Evolutionary conservation across 345 rosid genomes (phyloP), one percentile per base, ranked within the genome.

Genomic region (Rhizophora apiculata): DNA sequence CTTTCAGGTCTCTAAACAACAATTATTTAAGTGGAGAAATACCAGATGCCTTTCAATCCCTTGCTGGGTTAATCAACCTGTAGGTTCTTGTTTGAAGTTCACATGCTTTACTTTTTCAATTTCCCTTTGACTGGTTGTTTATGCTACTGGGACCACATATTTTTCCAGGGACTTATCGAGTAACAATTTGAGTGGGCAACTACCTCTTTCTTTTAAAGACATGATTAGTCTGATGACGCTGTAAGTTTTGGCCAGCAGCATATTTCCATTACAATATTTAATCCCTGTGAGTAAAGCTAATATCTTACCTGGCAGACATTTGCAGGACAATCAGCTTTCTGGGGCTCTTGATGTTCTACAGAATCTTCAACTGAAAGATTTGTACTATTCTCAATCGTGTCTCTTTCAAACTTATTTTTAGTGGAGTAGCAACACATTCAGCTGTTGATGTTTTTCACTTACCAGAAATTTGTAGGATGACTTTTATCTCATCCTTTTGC

Each of bases 271-370:
- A 32, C 32, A 5, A 16, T 56, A 27, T 62, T 56, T 65, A 51
- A 61, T 67, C 60, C 43, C 61, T 4, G 24, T 1, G 30, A 31
- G 6, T 72, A 46, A 70, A 73, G 73, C 84, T 84, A 72, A 84
- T 79, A 72, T 62, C 70, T 82, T 20, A 53, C 64, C 74, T 74
- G 71, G 75, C 96, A 96, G 99, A 65, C 96, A 46, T 77, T 81
- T 92, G 87, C 98, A 96, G 89, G 79, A 78, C 78, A 96, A 96
- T 83, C 89, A 84, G 68, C 73, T 96, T 59, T 90, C 99, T 3
- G 99, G 99, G 69, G 79, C 91, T 34, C 85, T 96, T 58, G 91
- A 88, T 79, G 91, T 90, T 73, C 84, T 92, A 64, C 88, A 90
- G 81, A 87, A 84, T 80, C 97, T 90, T 82, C 89, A 92, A 51